Evolutionary conservation across 208 protist genomes (phyloP), one percentile per base, ranked within the genome.

Genomic region (Herpetomonas samuelpessoai): DNA sequence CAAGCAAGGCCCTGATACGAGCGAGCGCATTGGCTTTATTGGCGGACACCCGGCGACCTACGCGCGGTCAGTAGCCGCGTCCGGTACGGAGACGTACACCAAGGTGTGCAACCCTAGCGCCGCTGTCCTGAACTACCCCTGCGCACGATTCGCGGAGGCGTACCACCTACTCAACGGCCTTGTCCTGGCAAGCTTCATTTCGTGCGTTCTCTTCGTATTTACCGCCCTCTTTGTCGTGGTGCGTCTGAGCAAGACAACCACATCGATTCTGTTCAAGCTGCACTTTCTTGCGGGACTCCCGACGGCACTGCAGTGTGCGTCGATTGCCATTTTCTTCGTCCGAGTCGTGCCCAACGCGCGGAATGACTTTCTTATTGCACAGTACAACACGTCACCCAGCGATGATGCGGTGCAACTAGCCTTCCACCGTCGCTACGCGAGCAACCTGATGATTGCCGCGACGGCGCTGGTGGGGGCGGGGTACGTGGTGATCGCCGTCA

Each of bases 141-240:
- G 76, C 45, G 83, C 79, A 27, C 68, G 71, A 18, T 87, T 91
- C 50, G 76, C 79, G 19, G 76, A 83, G 58, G 58, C 57, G 2
- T 85, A 78, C 59, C 73, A 83, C 57, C 51, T 62, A 7, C 71
- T 83, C 45, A 82, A 74, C 59, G 76, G 76, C 27, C 65, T 86
- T 28, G 65, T 75, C 24, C 41, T 87, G 10, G 64, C 46, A 29
- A 74, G 63, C 61, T 84, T 91, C 59, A 79, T 85, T 49, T 65
- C 74, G 2, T 61, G 57, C 50, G 52, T 81, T 2, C n/a, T 83
- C 1, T 28, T 52, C 18, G 56, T 86, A 18, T 22, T 82, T 46
- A 24, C 64, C 26, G 35, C 31, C 39, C 39, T 75, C n/a, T 80
- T 84, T 55, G 62, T 69, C 31, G 38, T 83, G 3, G 79, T 62